Evolutionary conservation across 495 filamentous ascomycete species (phyloP).

Genomic region (Chaetomium fimeti): DNA sequence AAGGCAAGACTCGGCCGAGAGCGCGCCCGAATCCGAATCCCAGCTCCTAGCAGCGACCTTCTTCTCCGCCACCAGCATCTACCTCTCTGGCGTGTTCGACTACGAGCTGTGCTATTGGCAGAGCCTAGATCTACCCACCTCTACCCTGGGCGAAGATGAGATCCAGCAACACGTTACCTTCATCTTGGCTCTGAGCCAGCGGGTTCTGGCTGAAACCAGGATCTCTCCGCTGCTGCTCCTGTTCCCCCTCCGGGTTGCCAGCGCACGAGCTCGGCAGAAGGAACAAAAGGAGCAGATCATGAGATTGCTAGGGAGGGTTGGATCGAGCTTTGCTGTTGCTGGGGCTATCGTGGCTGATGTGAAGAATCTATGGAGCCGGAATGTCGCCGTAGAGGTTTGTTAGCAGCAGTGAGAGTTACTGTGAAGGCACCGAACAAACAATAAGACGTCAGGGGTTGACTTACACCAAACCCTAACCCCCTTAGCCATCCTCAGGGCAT

Average conservation of each 20-base stretch:
- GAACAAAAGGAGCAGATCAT: neutral
- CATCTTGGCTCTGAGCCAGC: neutral
- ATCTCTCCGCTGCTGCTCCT: neutral
- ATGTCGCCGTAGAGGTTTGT: neutral
- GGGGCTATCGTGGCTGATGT: conserved; percentile 3
- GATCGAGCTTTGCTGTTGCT: neutral
- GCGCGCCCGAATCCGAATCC: neutral
- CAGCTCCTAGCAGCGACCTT: neutral
- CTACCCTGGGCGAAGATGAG: neutral
- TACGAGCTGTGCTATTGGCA: conserved; percentile 3
- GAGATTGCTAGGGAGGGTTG: neutral
- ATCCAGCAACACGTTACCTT: neutral
- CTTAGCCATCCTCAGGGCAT: neutral
- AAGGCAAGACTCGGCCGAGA: neutral
- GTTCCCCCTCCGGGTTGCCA: conserved; percentile 1
- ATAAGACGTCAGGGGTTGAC: neutral
- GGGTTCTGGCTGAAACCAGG: neutral
- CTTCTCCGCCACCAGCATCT: conserved; percentile 12
- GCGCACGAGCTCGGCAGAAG: neutral
- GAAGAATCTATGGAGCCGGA: neutral
- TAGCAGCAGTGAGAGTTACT: too few species aligned
- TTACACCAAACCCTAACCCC: conserved; percentile 4
- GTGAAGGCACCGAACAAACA: too few species aligned
- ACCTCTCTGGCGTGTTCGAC: conserved; percentile 2
- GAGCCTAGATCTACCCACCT: neutral